Percentiles rank a stretch among this genome's conserved stretches.
Conservation (phyloP, 345 rosid species). For the Euphorbia lathyris region DNA sequence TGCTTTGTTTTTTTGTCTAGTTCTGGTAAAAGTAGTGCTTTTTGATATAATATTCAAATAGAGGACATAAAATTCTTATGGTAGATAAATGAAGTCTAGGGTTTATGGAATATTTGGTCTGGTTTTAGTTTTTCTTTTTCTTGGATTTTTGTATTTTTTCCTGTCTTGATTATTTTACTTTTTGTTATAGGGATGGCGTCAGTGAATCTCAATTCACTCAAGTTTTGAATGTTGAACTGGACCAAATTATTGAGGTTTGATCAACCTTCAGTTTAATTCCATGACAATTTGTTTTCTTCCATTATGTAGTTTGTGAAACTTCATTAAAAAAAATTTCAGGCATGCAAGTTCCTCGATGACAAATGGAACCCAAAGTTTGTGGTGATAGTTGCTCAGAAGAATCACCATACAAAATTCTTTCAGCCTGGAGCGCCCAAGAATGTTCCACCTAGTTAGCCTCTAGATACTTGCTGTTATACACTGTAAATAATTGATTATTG, state of each 20-base stretch:
- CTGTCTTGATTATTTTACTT: not conserved
- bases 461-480: not conserved
- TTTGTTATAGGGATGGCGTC: constrained; percentile 72
- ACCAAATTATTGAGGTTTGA: constrained; percentile 76
- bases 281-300: not conserved
- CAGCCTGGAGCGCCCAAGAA: constrained; percentile 61
- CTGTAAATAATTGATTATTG: too few relatives aligned
- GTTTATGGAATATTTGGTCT: not conserved
- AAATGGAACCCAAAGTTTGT: constrained; percentile 68
- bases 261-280: not conserved
- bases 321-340: constrained; percentile 36
- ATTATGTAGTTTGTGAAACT: not conserved
- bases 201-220: constrained; percentile 91
- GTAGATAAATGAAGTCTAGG: not conserved
- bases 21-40: too few relatives aligned
- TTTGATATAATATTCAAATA: not conserved
- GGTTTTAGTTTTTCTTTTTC: not conserved
- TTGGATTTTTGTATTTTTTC: too few relatives aligned
- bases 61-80: not conserved
- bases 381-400: constrained; percentile 83
- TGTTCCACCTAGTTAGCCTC: constrained; percentile 74
- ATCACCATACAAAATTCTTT: constrained; percentile 92
- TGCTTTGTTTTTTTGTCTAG: too few relatives aligned
- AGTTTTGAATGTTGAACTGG: constrained; percentile 74
- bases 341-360: constrained; percentile 76